A percentile compares a stretch with the other conserved stretches of the same genome.
Evolutionary conservation across 2,329 filamentous ascomycete species (phyloP).

Genomic region (Trichophyton verrucosum): DNA sequence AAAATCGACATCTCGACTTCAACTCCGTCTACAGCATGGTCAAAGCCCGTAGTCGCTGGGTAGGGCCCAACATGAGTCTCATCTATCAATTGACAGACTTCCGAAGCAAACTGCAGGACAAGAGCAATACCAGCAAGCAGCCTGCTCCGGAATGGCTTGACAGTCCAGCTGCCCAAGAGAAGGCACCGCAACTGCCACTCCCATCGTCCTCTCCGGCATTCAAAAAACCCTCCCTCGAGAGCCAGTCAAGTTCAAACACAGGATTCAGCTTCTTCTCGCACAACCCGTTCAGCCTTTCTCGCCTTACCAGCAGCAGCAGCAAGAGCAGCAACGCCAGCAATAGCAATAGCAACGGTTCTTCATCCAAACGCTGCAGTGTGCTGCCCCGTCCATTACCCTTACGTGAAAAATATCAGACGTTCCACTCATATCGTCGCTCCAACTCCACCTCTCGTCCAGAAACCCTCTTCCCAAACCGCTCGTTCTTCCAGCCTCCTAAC

Average conservation of each 20-base stretch:
- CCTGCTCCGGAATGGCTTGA: slow-evolving; percentile 28
- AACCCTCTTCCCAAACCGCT: slow-evolving; percentile 3
- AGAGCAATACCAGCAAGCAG: slow-evolving; percentile 19
- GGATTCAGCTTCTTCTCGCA: slow-evolving; percentile 6
- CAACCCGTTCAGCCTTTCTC: slow-evolving; percentile 11
- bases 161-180: slow-evolving; percentile 6
- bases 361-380: slow-evolving; percentile 21
- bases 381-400: slow-evolving; percentile 29
- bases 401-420: slow-evolving; percentile 24
- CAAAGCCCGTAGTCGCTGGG: slow-evolving; percentile 53
- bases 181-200: not conserved
- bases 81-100: slow-evolving; percentile 58
- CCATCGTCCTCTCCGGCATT: not conserved
- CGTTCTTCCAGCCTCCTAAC: slow-evolving; percentile 13
- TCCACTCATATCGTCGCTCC: slow-evolving; percentile 10
- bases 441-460: slow-evolving; percentile 6
- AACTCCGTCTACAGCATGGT: slow-evolving; percentile 54
- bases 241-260: not conserved
- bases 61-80: slow-evolving; percentile 56
- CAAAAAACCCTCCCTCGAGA: slow-evolving; percentile 2
- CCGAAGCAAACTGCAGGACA: slow-evolving; percentile 31
- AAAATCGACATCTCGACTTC: slow-evolving; percentile 49
- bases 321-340: too few species aligned
- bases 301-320: not conserved
- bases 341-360: slow-evolving; percentile 4